Conservation (phyloP, 306 rosid genomes). For the Nissolia schottii region DNA sequence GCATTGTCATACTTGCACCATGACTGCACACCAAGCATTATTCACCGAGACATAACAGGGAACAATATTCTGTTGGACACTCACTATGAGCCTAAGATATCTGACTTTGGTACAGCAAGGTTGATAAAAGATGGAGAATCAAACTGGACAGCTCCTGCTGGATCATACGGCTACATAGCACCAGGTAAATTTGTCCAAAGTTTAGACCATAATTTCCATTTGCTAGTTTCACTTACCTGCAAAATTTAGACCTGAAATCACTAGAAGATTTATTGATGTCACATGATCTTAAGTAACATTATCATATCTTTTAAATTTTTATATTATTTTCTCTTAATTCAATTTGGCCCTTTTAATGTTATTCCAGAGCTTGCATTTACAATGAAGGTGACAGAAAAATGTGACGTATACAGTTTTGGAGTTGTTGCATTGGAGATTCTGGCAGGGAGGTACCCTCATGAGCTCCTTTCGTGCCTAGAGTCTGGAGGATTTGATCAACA, state of each 20-base stretch:
- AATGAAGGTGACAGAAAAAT: constrained; percentile 29
- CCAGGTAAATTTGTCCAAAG: constrained; percentile 25
- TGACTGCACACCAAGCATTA: constrained; percentile 25
- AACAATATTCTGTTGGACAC: constrained; percentile 24
- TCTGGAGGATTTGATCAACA: constrained; percentile 1
- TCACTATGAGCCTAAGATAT: constrained; percentile 20
- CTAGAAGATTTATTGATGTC: background rate
- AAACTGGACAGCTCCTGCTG: constrained; percentile 28
- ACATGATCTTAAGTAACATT: background rate
- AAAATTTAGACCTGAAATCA: background rate
- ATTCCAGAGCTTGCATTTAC: constrained; percentile 24
- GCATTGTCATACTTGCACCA: constrained; percentile 31
- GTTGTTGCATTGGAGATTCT: constrained; percentile 19
- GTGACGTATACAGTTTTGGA: constrained; percentile 28
- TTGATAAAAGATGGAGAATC: constrained; percentile 15
- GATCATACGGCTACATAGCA: constrained; percentile 31
- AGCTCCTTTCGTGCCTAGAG: background rate
- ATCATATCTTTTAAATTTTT: background rate
- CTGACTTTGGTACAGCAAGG: constrained; percentile 31
- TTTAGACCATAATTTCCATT: background rate
- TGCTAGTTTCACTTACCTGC: background rate
- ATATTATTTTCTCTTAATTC: background rate
- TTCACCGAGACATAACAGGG: constrained; percentile 32
- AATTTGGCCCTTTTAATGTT: background rate
- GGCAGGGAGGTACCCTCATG: constrained; percentile 15